Evolutionary conservation across 1,284 basidiomycete species (phyloP), one percentile per base, ranked within the genome.

Genomic region (Pascua guehoae): DNA sequence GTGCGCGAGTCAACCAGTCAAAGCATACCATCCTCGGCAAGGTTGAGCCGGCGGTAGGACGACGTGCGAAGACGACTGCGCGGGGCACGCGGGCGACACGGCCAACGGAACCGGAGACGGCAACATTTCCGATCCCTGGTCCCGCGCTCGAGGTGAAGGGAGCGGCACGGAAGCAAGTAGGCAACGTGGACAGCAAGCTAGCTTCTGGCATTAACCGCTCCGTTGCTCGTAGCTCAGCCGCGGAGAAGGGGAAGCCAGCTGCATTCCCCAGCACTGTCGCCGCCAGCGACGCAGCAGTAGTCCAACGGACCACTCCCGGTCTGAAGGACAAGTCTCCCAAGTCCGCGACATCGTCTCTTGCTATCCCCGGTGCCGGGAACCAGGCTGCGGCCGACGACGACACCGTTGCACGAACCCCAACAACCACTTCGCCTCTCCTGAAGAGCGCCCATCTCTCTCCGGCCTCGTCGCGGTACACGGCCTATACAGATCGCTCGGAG

Each of bases 101-200:
- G 17, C 18, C 38, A 24, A 32, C 5, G n/a, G 10, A 4, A 39
- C 10, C 18, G 9, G 38, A 4, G 1, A 45, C 36, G 43, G 16
- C 7, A 48, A 57, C 61, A 15, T 59, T 62, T 41, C 61, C 61
- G 1, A 49, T 62, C 9, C 54, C 54, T 7, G 61, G 54, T 1
- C 57, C 61, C 2, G 52, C 41, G 2, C 43, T 56, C 8, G 18
- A 44, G 36, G 40, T 37, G 5, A 16, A 37, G 12, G 36, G 5
- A 17, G 43, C 43, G 18, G 36, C 36, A 9, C 47, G 38, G 47
- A 32, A 12, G 36, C 32, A 32, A 17, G 45, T n/a, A 11, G 14
- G 15, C 47, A 38, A n/a, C 36, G 3, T 5, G 36, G 32, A 2
- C 41, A 2, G 16, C 10, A 36, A 42, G 17, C 17, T 17, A 14